Evolutionary conservation across 352 stramenopile species (phyloP).

Genomic region (Discostella stelligera): DNA sequence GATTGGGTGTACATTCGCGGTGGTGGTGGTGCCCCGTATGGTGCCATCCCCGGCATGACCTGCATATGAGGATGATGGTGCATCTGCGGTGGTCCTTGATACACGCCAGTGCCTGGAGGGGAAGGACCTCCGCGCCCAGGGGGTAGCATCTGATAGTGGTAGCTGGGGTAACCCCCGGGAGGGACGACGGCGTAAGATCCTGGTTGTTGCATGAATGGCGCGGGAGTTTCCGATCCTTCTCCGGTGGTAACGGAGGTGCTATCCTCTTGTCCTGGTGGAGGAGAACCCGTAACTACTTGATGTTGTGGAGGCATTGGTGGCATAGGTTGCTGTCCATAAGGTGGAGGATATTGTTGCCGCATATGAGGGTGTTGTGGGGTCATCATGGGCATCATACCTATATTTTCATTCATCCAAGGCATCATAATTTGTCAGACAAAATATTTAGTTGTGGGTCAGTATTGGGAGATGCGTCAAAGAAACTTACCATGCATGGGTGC

Average conservation of each 20-base stretch:
- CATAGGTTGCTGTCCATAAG: slow-evolving; percentile 25
- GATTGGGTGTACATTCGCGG: slow-evolving; percentile 3
- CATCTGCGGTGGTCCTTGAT: slow-evolving; percentile 19
- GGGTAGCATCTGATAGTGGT: slow-evolving; percentile 27
- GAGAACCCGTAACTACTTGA: slow-evolving; percentile 8
- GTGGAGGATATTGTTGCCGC: slow-evolving; percentile 37
- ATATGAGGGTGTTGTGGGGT: slow-evolving; percentile 52
- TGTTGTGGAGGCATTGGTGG: slow-evolving; percentile 18
- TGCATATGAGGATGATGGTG: slow-evolving; percentile 28
- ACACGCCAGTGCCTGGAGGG: slow-evolving; percentile 5
- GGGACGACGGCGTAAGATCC: slow-evolving; percentile 22
- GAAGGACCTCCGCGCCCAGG: slow-evolving; percentile 1
- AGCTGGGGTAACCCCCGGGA: slow-evolving; percentile 33
- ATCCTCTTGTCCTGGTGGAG: slow-evolving; percentile 30
- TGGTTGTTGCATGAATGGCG: slow-evolving; percentile 28
- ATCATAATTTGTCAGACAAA: slow-evolving; percentile 13
- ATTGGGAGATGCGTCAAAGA: not conserved
- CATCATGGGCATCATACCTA: slow-evolving; percentile 75
- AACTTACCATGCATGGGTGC: slow-evolving; percentile 54
- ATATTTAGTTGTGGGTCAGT: not conserved
- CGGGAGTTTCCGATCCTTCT: slow-evolving; percentile 16
- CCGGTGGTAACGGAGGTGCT: slow-evolving; percentile 25
- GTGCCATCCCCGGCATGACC: not conserved
- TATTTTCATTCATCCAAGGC: slow-evolving; percentile 10
- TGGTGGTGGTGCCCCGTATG: not conserved